Evolutionary conservation across 306 rosid genomes (phyloP), one percentile per base, ranked within the genome.

Genomic region (Prunus mongolica): DNA sequence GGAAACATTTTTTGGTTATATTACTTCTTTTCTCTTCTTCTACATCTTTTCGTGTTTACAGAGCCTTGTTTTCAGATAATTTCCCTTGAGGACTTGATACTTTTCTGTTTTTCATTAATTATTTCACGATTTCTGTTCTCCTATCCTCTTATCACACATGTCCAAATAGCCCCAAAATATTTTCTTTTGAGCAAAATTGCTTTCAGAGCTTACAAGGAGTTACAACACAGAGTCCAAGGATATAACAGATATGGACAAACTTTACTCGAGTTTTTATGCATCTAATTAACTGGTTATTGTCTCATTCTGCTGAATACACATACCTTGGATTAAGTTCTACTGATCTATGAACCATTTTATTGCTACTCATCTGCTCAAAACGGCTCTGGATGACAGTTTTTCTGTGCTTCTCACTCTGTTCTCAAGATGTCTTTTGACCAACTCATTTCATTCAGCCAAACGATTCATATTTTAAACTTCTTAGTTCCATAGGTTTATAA

Each of bases 141-240:
- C 65, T 68, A 58, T 77, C 71, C 65, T 38, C 71, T 16, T 61
- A 27, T 22, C 75, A 47, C 66, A 67, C 56, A 60, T 79, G 71
- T 82, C 85, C 49, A 64, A 67, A 62, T 70, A 78, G 52, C 65
- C 76, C 79, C 76, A 54, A 77, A 63, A 19, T 7, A 52, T 67
- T 58, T 16, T 51, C 27, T 60, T 24, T 24, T 62, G 46, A 65
- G 41, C 68, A 69, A 6, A 67, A 14, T 45, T 24, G 46, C 28
- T 32, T 51, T 68, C 11, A 41, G 20, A 66, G 44, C 45, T 18
- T 52, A 30, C 46, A 50, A 22, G 57, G 38, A 34, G 56, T 25
- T 80, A 41, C 52, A 54, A 61, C n/a, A 27, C 20, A 45, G 45
- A 50, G 50, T 61, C 47, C 30, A 15, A n/a, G 73, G 72, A 45